Conservation (phyloP, 2,329 filamentous ascomycete species). For the Exophiala oligosperma region DNA sequence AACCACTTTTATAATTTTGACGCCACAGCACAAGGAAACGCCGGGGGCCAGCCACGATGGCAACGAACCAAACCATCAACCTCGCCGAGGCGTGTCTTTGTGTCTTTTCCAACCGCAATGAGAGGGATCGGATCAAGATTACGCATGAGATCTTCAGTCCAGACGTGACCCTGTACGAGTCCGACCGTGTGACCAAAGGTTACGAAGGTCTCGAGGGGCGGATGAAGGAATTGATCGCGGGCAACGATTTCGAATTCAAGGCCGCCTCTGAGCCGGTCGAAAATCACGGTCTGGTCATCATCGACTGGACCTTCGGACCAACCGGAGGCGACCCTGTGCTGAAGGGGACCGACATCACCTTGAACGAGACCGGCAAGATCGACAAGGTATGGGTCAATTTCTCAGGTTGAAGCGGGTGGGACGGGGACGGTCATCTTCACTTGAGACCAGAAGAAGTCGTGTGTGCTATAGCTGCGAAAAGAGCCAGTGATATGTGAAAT, state of each 20-base stretch:
- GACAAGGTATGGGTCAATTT: background rate
- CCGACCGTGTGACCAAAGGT: background rate
- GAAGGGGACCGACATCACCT: background rate
- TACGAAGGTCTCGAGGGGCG: background rate
- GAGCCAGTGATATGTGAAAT: no score
- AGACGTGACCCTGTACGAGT: background rate
- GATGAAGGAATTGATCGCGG: constrained; percentile 1
- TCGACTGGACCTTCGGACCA: background rate
- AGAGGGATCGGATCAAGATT: background rate
- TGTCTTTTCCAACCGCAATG: background rate
- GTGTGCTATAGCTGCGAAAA: no score
- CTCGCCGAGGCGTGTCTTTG: background rate
- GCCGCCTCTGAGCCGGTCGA: background rate
- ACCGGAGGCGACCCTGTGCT: background rate
- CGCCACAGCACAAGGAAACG: no score
- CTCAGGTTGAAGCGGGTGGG: background rate
- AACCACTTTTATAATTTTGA: background rate
- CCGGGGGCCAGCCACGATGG: background rate
- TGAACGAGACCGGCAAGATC: background rate
- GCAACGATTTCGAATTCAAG: background rate
- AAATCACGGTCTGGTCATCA: background rate
- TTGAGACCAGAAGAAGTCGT: no score
- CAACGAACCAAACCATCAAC: background rate
- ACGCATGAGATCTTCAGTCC: background rate
- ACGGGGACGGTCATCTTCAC: background rate